A percentile compares a stretch with the other conserved stretches of the same genome.
Conservation (phyloP, 169 alveolate genomes). For the Plasmodium berghei region DNA sequence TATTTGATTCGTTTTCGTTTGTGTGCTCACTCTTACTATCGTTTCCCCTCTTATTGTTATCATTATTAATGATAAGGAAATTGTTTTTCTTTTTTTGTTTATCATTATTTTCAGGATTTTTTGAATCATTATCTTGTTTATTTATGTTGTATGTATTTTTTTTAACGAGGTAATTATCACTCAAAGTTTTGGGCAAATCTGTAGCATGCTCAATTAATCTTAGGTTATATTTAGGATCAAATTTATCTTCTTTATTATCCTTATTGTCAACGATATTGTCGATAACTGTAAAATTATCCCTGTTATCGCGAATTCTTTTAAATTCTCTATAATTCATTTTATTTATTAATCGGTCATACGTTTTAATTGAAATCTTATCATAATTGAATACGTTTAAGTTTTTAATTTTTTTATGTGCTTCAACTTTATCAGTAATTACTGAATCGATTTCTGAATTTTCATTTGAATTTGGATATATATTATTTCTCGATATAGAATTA, state of each 20-base stretch:
- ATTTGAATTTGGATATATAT: slow-evolving; percentile 39
- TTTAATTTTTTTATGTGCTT: slow-evolving; percentile 20
- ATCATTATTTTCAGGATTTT: not conserved
- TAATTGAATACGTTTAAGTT: slow-evolving; percentile 64
- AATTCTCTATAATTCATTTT: slow-evolving; percentile 75
- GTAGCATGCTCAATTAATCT: slow-evolving; percentile 82
- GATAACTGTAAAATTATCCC: slow-evolving; percentile 52
- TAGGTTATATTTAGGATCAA: slow-evolving; percentile 80
- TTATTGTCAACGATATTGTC: slow-evolving; percentile 52
- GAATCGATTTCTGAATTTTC: slow-evolving; percentile 67
- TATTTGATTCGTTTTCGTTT: slow-evolving; percentile 3
- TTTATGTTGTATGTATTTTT: slow-evolving; percentile 13
- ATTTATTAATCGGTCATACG: slow-evolving; percentile 54
- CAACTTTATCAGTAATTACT: slow-evolving; percentile 30
- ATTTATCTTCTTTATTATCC: slow-evolving; percentile 25
- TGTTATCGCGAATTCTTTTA: slow-evolving; percentile 30
- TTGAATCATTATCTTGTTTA: slow-evolving; percentile 2
- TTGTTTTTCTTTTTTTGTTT: slow-evolving; percentile 20
- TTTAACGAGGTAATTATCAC: slow-evolving; percentile 43
- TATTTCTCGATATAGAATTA: slow-evolving; percentile 26
- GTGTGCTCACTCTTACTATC: no score
- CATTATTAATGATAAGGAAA: not conserved
- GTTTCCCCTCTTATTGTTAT: not conserved
- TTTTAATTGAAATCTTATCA: slow-evolving; percentile 57
- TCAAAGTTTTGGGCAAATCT: slow-evolving; percentile 60